Percentiles rank a stretch among this genome's conserved stretches.
phyloP scores from a whole-genome alignment of 495 filamentous ascomycete species.

The Neurospora sp. region DNA sequence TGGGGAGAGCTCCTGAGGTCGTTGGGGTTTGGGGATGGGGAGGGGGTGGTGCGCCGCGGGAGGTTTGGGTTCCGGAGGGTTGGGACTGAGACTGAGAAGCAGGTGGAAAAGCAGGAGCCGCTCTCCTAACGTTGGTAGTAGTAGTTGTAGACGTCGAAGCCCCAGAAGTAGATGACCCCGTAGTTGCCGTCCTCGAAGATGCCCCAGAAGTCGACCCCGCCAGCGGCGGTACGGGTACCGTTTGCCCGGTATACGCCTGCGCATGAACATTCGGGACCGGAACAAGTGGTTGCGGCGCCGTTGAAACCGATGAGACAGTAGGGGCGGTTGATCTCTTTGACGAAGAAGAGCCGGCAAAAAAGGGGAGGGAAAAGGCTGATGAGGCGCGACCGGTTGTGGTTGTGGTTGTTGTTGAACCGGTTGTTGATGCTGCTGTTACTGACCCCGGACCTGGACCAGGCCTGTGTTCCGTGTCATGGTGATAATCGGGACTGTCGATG shows the following conservation, averaged over 20 bases:
- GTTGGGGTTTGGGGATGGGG: no score
- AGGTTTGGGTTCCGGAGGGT: not conserved
- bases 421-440: not conserved
- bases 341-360: not conserved
- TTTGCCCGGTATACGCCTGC: not conserved
- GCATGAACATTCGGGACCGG: not conserved
- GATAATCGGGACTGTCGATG: not conserved
- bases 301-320: not conserved
- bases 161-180: not conserved
- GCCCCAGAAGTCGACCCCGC: not conserved
- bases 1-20: no score
- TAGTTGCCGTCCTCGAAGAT: not conserved
- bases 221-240: not conserved
- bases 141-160: not conserved
- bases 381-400: not conserved
- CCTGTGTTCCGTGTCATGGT: not conserved
- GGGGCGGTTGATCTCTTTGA: not conserved
- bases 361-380: not conserved
- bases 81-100: not conserved
- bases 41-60: not conserved
- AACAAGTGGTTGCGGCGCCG: not conserved
- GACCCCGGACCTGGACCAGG: not conserved
- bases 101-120: not conserved
- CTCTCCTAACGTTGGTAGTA: not conserved
- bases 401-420: not conserved